Base-by-base conservation (phyloP, 1,284 basidiomycete species). In the Boletellus deceptivus region DNA sequence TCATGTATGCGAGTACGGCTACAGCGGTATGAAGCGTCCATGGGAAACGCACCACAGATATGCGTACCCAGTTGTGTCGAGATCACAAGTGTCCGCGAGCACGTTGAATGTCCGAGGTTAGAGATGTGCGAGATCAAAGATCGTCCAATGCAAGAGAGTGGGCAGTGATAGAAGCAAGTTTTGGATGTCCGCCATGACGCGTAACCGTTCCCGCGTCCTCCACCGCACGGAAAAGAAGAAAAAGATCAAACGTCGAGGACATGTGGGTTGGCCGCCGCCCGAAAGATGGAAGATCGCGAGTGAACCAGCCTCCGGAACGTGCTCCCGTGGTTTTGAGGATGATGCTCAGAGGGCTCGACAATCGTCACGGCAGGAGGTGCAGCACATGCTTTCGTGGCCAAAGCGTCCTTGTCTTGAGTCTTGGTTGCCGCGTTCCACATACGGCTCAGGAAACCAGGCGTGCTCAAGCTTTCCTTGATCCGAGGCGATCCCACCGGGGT, bases 381-480 rank as follows among this genome's bases (percentile, higher is more conserved):
- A n/a, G 57, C 57, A 57, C 49, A 72, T 59, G 59, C 57, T 51
- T 59, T 65, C 43, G 49, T 58, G 53, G 49, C 33, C 10, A 51
- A 49, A 54, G 40, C 46, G 6, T 73, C 69, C 57, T 70, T 68
- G 46, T 70, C 64, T 54, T 75, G 73, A n/a, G 68, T 64, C 59
- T 78, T 78, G 39, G 71, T 75, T 46, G 77, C 77, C 18, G 77
- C 77, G 42, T 76, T 82, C 78, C 83, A 85, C 80, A 86, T 83
- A 29, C 83, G 74, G 56, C 80, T 83, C 42, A 86, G 70, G 64
- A 85, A 84, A 34, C 77, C 69, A 46, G 71, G 69, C 8, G 56
- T 62, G 41, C 65, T 66, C 14, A 62, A 51, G 43, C 60, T 69
- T 46, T 68, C 65, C 34, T 54, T 69, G 50, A 66, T 53, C 39